Conservation (phyloP, 1,284 basidiomycete genomes). For the Microbotryum intermedium region DNA sequence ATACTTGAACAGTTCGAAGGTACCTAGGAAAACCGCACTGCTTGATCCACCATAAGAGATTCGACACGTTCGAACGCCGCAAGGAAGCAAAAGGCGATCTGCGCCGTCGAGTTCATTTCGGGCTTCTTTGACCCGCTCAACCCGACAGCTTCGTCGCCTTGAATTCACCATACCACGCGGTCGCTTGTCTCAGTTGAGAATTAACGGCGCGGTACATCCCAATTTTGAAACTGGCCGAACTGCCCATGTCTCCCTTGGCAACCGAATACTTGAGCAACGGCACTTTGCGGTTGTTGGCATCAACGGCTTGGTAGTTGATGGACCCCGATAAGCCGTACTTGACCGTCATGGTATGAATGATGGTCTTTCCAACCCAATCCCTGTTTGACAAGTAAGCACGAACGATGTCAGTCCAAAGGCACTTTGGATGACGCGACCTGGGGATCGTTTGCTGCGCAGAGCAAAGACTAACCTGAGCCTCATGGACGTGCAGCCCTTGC, state of each 20-base stretch:
- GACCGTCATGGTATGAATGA: slow-evolving; percentile 10
- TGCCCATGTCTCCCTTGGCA: slow-evolving; percentile 23
- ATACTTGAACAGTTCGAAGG: too few relatives aligned
- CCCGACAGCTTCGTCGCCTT: too few relatives aligned
- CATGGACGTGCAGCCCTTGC: slow-evolving; percentile 1
- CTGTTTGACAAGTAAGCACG: not conserved
- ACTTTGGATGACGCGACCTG: too few relatives aligned
- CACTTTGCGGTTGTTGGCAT: not conserved
- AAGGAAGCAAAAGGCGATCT: too few relatives aligned
- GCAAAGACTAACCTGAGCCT: not conserved
- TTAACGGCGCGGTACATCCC: slow-evolving; percentile 7
- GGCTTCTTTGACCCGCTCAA: too few relatives aligned
- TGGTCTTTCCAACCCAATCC: slow-evolving; percentile 13
- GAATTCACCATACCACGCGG: too few relatives aligned
- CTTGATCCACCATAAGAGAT: too few relatives aligned
- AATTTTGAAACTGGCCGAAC: slow-evolving; percentile 12
- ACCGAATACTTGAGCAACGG: slow-evolving; percentile 4
- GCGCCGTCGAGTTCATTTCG: too few relatives aligned
- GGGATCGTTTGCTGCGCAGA: too few relatives aligned
- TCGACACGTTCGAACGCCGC: too few relatives aligned
- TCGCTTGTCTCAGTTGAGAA: too few relatives aligned
- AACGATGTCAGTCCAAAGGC: not conserved
- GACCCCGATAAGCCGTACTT: slow-evolving; percentile 15
- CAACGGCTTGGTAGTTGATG: slow-evolving; percentile 13
- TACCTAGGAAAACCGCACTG: too few relatives aligned